A percentile compares a stretch with the other conserved stretches of the same genome.
phyloP scores from a whole-genome alignment of 2,329 filamentous ascomycete species.

The Ascochyta koolunga region DNA sequence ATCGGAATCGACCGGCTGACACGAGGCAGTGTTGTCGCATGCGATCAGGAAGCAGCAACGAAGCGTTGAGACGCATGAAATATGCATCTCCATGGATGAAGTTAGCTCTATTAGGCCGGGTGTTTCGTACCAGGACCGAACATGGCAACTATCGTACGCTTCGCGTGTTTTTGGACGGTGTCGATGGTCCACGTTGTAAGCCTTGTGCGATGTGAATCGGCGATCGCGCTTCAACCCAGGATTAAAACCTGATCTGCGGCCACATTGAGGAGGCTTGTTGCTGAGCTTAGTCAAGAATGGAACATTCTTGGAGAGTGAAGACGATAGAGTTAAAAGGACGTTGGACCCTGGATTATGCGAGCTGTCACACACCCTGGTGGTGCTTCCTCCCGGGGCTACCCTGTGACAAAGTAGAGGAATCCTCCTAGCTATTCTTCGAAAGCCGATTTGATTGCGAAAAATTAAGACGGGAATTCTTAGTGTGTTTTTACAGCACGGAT shows the following conservation, averaged over 20 bases:
- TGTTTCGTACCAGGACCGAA: not conserved
- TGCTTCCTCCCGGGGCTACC: constrained; percentile 9
- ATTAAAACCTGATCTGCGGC: constrained; percentile 15
- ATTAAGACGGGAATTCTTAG: not conserved
- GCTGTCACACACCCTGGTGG: constrained; percentile 7
- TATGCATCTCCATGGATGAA: not conserved
- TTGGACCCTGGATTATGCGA: constrained; percentile 1
- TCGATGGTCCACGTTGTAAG: constrained; percentile 2
- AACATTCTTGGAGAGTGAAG: constrained; percentile 1
- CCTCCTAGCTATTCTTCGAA: not conserved
- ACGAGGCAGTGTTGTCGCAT: constrained; percentile 2
- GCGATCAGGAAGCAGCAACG: not conserved
- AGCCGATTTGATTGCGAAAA: not conserved
- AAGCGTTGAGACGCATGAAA: not conserved
- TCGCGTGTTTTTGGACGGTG: constrained; percentile 1
- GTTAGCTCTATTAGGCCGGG: not conserved
- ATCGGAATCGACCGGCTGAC: constrained; percentile 18
- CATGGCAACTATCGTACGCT: not conserved
- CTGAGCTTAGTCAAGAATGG: constrained; percentile 15
- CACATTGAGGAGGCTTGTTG: constrained; percentile 9
- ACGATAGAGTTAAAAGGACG: constrained; percentile 1
- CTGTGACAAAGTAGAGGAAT: constrained; percentile 5
- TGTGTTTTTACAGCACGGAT: not conserved
- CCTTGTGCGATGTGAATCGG: constrained; percentile 15
- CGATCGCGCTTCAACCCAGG: constrained; percentile 21